phyloP scores from a whole-genome alignment of 1,284 basidiomycete genomes.

The Sporisorium iseilematis-ciliati region DNA sequence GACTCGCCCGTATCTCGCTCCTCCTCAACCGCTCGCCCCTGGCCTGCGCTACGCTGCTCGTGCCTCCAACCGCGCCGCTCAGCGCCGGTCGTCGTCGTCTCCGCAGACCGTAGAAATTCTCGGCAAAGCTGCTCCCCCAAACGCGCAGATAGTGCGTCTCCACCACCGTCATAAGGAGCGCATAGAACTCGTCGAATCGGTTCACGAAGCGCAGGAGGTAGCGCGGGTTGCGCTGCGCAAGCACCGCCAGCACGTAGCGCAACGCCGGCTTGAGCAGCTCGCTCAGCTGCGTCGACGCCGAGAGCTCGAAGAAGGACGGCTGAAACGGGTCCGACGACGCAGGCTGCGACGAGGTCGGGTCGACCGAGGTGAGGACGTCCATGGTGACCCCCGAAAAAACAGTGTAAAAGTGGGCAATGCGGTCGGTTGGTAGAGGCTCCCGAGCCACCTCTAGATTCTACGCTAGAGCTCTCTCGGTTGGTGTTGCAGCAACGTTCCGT shows the following conservation, averaged over 20 bases:
- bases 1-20: conserved; percentile 38
- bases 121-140: conserved; percentile 85
- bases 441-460: no score
- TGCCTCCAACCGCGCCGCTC: background rate
- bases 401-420: no score
- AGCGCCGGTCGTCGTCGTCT: conserved; percentile 78
- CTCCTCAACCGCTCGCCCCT: conserved; percentile 43
- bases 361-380: conserved; percentile 58
- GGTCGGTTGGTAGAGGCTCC: no score
- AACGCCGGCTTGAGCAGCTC: conserved; percentile 93
- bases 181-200: conserved; percentile 95
- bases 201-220: conserved; percentile 93
- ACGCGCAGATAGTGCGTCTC: conserved; percentile 89
- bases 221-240: conserved; percentile 93
- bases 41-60: no score
- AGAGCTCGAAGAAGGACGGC: conserved; percentile 93
- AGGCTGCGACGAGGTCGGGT: conserved; percentile 53
- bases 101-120: conserved; percentile 92
- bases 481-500: no score
- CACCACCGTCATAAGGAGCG: conserved; percentile 85
- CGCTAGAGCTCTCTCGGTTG: no score
- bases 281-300: conserved; percentile 93
- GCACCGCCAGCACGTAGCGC: conserved; percentile 91
- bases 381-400: no score
- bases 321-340: conserved; percentile 72